A percentile compares a stretch with the other conserved stretches of the same genome.
These are phyloP conservation scores for Sordariomycetes sp. DNA, from an alignment of 2,329 filamentous ascomycete genomes.

Conservation along the genomic window DNA sequence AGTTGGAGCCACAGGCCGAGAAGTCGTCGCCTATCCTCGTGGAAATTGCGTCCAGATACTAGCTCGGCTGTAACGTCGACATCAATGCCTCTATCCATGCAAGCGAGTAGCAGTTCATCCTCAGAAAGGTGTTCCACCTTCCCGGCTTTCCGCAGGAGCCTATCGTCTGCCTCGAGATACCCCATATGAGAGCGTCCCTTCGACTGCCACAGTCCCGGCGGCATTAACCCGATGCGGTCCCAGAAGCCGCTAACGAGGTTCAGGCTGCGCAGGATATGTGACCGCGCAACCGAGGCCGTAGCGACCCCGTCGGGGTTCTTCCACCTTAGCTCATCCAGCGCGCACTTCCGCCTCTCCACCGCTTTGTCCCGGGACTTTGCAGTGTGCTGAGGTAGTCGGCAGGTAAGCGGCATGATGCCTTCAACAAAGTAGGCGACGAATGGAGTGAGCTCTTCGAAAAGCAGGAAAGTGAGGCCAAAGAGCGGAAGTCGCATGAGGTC, in stretches of 20 bases:
- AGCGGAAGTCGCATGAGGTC: conserved; percentile 70
- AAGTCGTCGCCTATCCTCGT: not conserved
- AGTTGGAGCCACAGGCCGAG: not conserved
- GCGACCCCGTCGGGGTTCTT: conserved; percentile 22
- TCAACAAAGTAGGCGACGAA: conserved; percentile 64
- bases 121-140: conserved; percentile 44
- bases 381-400: conserved; percentile 69
- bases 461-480: conserved; percentile 63
- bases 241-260: conserved; percentile 35
- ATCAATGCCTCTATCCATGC: conserved; percentile 57
- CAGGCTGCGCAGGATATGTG: conserved; percentile 30
- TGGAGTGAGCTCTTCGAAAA: conserved; percentile 82
- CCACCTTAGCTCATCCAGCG: conserved; percentile 32
- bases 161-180: conserved; percentile 63
- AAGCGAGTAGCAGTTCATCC: conserved; percentile 60
- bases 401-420: conserved; percentile 65
- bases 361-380: conserved; percentile 22
- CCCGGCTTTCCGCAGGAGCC: conserved; percentile 52
- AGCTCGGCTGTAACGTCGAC: conserved; percentile 20
- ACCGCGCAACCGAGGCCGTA: conserved; percentile 12
- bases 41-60: not conserved
- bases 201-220: conserved; percentile 39
- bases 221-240: conserved; percentile 37
- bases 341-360: conserved; percentile 30
- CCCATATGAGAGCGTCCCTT: conserved; percentile 43